phyloP scores from a whole-genome alignment of 345 rosid species.

The Eucalyptus sideroxylon region DNA sequence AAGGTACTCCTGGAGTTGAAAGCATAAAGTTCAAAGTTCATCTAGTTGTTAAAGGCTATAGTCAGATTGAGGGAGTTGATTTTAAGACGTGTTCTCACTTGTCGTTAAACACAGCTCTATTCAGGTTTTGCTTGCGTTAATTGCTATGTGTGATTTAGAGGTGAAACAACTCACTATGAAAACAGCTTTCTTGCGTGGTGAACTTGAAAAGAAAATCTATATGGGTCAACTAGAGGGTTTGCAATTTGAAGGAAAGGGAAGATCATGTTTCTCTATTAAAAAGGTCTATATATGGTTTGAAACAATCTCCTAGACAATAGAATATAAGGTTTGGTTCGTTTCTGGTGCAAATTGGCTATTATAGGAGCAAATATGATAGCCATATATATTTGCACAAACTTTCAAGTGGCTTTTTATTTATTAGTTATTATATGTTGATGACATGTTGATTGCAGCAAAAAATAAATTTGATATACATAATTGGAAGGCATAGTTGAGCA shows the following conservation, averaged over 20 bases:
- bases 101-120: neutral
- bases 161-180: neutral
- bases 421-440: no score
- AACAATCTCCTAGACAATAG: neutral
- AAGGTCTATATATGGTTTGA: neutral
- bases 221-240: neutral
- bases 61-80: neutral
- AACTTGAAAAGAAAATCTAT: neutral
- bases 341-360: neutral
- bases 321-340: neutral
- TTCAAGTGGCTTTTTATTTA: neutral
- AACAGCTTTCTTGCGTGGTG: neutral
- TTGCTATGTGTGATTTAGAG: neutral
- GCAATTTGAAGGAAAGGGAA: neutral
- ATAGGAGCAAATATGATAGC: no score
- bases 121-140: neutral
- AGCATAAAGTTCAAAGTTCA: neutral
- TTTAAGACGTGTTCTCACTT: neutral
- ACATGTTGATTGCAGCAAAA: no score
- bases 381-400: neutral
- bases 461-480: no score
- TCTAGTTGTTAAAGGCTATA: neutral
- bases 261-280: neutral
- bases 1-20: no score
- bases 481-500: no score